Evolutionary conservation across 257 asterid genomes (phyloP).

Genomic region (Nicotiana benthamiana): DNA sequence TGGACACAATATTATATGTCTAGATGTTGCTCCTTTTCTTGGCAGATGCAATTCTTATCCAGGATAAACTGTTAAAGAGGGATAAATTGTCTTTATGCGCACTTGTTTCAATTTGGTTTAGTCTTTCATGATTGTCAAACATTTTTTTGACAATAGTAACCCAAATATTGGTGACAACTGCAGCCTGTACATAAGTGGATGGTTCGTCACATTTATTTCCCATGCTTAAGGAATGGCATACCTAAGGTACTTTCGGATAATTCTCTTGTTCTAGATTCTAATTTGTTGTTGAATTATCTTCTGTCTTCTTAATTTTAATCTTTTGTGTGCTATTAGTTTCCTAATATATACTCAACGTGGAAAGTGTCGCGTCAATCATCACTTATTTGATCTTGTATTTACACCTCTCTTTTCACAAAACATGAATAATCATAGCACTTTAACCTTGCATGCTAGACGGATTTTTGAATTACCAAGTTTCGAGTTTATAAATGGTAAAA

Average conservation of each 20-base stretch:
- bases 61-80: not conserved
- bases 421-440: not conserved
- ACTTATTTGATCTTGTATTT: not conserved
- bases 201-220: slow-evolving; percentile 90
- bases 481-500: not conserved
- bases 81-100: not conserved
- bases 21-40: not conserved
- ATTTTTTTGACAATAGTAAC: not conserved
- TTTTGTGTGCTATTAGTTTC: not conserved
- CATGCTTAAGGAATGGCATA: slow-evolving; percentile 81
- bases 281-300: not conserved
- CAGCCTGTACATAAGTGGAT: slow-evolving; percentile 99
- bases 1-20: not conserved
- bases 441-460: not conserved
- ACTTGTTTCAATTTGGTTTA: not conserved
- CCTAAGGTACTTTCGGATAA: slow-evolving; percentile 56
- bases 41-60: not conserved
- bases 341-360: not conserved
- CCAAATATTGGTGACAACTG: slow-evolving; percentile 11
- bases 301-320: not conserved
- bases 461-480: not conserved
- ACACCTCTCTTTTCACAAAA: not conserved
- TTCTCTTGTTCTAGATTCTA: not conserved
- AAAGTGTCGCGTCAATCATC: not conserved
- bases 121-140: not conserved